These are phyloP conservation scores for Phlyctochytrium bullatum DNA, from an alignment of 192 early-diverging fungal species.

Conservation along the genomic window DNA sequence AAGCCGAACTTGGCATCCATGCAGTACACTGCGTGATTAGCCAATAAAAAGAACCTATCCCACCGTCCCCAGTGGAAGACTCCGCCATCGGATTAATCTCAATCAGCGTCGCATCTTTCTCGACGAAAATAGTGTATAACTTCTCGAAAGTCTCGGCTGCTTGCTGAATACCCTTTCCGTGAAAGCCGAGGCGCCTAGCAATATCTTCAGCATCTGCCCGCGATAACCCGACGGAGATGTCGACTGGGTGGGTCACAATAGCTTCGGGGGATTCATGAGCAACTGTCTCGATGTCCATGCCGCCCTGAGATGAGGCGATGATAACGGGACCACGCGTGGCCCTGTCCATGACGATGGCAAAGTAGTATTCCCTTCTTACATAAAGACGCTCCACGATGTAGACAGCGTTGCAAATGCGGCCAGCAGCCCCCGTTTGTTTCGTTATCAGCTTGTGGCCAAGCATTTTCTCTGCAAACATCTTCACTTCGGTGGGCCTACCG, in stretches of 20 bases:
- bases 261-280: slow-evolving; percentile 95
- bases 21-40: slow-evolving; percentile 63
- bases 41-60: slow-evolving; percentile 6
- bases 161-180: slow-evolving; percentile 69
- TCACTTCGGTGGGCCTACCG: slow-evolving; percentile 78
- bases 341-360: slow-evolving; percentile 98
- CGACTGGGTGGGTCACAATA: slow-evolving; percentile 87
- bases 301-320: slow-evolving; percentile 95
- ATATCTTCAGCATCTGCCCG: slow-evolving; percentile 71
- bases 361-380: slow-evolving; percentile 97
- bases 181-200: slow-evolving; percentile 88
- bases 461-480: slow-evolving; percentile 90
- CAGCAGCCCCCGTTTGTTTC: slow-evolving; percentile 95
- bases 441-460: slow-evolving; percentile 95
- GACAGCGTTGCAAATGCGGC: slow-evolving; percentile 91
- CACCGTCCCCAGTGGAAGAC: slow-evolving; percentile 76
- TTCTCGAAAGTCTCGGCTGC: slow-evolving; percentile 89
- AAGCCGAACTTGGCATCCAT: slow-evolving; percentile 99
- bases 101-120: slow-evolving; percentile 96
- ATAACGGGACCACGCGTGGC: slow-evolving; percentile 90
- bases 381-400: slow-evolving; percentile 97
- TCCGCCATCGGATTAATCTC: slow-evolving; percentile 99
- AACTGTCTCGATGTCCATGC: slow-evolving; percentile 97
- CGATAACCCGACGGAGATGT: slow-evolving; percentile 81
- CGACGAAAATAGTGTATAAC: slow-evolving; percentile 95